Percentiles rank a stretch among this genome's conserved stretches.
Conservation (phyloP, 352 stramenopile genomes). For the Hyaloperonospora arabidopsidis region DNA sequence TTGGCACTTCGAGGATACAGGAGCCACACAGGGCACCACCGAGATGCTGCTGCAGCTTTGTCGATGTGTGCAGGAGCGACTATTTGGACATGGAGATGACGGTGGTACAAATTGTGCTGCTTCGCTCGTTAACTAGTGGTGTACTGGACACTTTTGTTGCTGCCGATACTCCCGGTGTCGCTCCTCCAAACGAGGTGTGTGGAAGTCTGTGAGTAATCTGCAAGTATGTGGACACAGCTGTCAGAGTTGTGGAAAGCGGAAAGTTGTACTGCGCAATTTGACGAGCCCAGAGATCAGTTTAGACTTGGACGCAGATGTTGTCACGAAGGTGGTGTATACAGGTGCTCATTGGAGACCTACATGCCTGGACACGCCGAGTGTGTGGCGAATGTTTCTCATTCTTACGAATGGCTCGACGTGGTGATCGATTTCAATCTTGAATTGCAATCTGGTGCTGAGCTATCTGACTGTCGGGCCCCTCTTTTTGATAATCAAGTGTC, state of each 20-base stretch:
- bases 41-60: slow-evolving; percentile 9
- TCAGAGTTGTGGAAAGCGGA: slow-evolving; percentile 45
- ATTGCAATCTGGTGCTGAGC: no score
- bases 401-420: no score
- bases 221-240: slow-evolving; percentile 28
- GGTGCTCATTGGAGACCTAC: no score
- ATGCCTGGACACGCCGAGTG: no score
- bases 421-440: no score
- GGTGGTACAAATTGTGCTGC: slow-evolving; percentile 29
- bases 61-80: slow-evolving; percentile 2
- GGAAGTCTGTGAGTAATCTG: slow-evolving; percentile 35
- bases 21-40: background rate
- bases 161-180: no score
- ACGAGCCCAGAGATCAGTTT: slow-evolving; percentile 26
- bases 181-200: slow-evolving; percentile 14
- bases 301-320: background rate
- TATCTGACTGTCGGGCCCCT: no score
- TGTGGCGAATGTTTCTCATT: no score
- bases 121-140: slow-evolving; percentile 42
- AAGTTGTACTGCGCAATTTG: slow-evolving; percentile 42
- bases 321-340: slow-evolving; percentile 2
- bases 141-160: slow-evolving; percentile 19
- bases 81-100: slow-evolving; percentile 7
- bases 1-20: slow-evolving; percentile 4
- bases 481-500: no score